Evolutionary conservation across 2,329 filamentous ascomycete genomes (phyloP).

Genomic region (Pseudogymnoascus sp.): DNA sequence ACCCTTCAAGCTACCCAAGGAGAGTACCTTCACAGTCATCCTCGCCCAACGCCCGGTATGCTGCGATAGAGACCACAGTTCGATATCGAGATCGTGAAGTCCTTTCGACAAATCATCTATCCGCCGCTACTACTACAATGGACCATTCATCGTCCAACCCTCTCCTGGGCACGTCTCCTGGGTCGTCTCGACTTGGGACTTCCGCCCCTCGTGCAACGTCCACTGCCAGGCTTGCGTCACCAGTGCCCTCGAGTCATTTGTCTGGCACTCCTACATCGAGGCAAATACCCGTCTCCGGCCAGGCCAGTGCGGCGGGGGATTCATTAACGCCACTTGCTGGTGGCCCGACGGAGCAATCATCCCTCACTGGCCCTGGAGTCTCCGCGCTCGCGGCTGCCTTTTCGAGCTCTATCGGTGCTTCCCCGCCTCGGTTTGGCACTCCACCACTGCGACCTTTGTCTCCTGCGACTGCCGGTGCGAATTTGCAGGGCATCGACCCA

Average conservation of each 20-base stretch:
- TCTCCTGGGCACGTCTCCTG: neutral
- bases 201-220: constrained; percentile 51
- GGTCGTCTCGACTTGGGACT: constrained; percentile 27
- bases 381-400: constrained; percentile 87
- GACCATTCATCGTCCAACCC: constrained; percentile 5
- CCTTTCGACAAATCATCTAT: neutral
- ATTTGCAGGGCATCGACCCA: constrained; percentile 36
- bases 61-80: neutral
- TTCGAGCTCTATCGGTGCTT: constrained; percentile 62
- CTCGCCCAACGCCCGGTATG: neutral
- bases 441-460: constrained; percentile 49
- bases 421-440: constrained; percentile 63
- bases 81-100: neutral
- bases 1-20: neutral
- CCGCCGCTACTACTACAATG: neutral
- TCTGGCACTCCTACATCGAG: constrained; percentile 41
- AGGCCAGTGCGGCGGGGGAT: constrained; percentile 36
- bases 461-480: constrained; percentile 42
- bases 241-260: constrained; percentile 38
- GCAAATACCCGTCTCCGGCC: constrained; percentile 40
- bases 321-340: constrained; percentile 58
- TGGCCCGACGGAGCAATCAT: constrained; percentile 46
- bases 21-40: neutral
- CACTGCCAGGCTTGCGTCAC: constrained; percentile 54
- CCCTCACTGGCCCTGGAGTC: constrained; percentile 66